A percentile compares a stretch with the other conserved stretches of the same genome.
Conservation (phyloP, 2,329 filamentous ascomycete species). For the Pestalotiopsis sp. region DNA sequence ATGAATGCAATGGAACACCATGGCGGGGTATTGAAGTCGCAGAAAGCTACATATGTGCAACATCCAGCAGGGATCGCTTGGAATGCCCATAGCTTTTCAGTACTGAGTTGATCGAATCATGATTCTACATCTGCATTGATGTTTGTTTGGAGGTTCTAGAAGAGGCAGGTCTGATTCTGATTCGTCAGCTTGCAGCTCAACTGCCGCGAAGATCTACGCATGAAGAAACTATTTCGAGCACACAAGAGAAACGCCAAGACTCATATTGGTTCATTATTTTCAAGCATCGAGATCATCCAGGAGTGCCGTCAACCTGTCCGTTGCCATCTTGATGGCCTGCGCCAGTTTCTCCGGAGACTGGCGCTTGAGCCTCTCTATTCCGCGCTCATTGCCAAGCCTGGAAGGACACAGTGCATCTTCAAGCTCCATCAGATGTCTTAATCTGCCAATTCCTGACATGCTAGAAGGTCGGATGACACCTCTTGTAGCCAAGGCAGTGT, state of each 20-base stretch:
- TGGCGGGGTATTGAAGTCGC: background rate
- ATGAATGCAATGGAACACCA: background rate
- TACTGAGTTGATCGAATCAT: background rate
- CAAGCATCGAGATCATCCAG: background rate
- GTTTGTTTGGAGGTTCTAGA: background rate
- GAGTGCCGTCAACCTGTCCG: background rate
- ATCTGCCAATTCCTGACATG: constrained; percentile 1
- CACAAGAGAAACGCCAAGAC: background rate
- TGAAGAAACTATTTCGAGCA: background rate
- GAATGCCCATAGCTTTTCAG: background rate
- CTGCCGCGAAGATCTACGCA: background rate
- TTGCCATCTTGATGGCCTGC: background rate
- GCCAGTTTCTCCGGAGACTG: background rate
- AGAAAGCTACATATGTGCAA: background rate
- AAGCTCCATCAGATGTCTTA: background rate
- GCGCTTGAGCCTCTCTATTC: background rate
- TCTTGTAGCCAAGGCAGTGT: background rate
- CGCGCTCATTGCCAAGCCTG: background rate
- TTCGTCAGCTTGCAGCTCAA: background rate
- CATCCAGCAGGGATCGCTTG: too few relatives aligned
- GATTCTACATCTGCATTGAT: background rate
- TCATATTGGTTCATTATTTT: background rate
- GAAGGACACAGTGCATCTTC: constrained; percentile 11
- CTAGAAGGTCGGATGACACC: constrained; percentile 1
- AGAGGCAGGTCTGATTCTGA: background rate